phyloP scores from a whole-genome alignment of 2,329 filamentous ascomycete genomes.

The Neofusicoccum sp. region DNA sequence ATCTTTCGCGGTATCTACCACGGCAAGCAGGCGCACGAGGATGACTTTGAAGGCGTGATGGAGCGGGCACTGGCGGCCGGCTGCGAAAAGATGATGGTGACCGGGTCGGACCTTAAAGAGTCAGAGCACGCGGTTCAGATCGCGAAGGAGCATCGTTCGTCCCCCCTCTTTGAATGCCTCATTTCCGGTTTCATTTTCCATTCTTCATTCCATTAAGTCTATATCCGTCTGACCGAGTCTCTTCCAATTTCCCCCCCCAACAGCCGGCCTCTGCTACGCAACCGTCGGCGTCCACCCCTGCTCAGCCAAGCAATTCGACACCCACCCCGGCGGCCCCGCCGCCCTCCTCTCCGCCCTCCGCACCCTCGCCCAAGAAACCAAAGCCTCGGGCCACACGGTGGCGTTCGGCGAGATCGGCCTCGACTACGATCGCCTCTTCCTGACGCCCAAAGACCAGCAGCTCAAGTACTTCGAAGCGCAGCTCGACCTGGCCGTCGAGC shows the following conservation, averaged over 20 bases:
- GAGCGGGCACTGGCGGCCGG: slow-evolving; percentile 73
- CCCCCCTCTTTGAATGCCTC: neutral
- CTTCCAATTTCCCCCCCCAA: neutral
- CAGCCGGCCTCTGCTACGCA: slow-evolving; percentile 78
- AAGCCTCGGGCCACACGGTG: slow-evolving; percentile 55
- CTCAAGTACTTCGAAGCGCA: slow-evolving; percentile 82
- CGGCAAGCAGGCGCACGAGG: slow-evolving; percentile 70
- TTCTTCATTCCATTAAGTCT: neutral
- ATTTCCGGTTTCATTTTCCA: neutral
- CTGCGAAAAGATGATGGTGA: slow-evolving; percentile 87
- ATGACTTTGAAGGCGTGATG: slow-evolving; percentile 76
- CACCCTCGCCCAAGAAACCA: slow-evolving; percentile 59
- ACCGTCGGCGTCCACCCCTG: slow-evolving; percentile 96
- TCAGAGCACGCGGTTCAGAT: slow-evolving; percentile 73
- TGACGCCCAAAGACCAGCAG: slow-evolving; percentile 76
- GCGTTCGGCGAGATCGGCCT: slow-evolving; percentile 95
- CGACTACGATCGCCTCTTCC: slow-evolving; percentile 89
- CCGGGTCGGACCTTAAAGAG: slow-evolving; percentile 81
- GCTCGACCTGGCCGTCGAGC: slow-evolving; percentile 70
- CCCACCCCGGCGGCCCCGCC: slow-evolving; percentile 52
- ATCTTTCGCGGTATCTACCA: slow-evolving; percentile 85
- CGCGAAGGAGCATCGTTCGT: slow-evolving; percentile 70
- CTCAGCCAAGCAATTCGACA: slow-evolving; percentile 74
- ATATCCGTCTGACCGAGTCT: neutral
- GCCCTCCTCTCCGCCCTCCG: slow-evolving; percentile 59